Base-by-base conservation (phyloP, 1,284 basidiomycete species). In the Rhodotorula sp. region DNA sequence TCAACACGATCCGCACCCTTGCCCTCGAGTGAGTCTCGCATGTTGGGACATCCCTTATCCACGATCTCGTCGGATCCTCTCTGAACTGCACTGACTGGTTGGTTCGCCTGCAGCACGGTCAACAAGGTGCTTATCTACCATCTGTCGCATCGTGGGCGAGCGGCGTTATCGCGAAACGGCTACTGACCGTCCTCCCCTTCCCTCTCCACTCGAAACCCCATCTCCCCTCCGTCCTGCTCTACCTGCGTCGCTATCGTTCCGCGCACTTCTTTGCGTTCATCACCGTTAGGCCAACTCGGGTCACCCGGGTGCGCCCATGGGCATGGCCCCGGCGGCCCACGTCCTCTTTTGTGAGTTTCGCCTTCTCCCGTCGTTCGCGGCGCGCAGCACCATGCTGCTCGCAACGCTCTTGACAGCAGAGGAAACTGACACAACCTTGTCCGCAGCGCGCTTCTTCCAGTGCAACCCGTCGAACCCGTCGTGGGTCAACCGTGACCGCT, bases 401-500 rank as follows among this genome's bases (percentile, higher is more conserved):
- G 34, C 7, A 3, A n/a, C n/a, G n/a, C n/a, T n/a, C n/a, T n/a
- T n/a, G n/a, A n/a, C n/a, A n/a, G n/a, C n/a, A n/a, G n/a, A n/a
- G n/a, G n/a, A n/a, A 5, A 44, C 50, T 54, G 42, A 58, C 61
- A 41, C 19, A 10, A 10, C 0, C 13, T 25, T n/a, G n/a, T 50
- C 21, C n/a, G 9, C 56, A 75, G 73, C 67, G 54, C 72, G 70
- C 60, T 74, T 72, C 66, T 64, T 76, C 61, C 61, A 70, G 77
- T 88, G 88, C 79, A 95, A 93, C 85, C 90, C 93, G 71, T 89
- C 89, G 83, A 90, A 87, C 84, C 88, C 92, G 65, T 89, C 92
- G 82, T 97, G 93, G 93, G 90, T 89, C 83, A 93, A 93, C 84
- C 89, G 92, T 70, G 92, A 95, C 85, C 87, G 89, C 80, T 93